Percentiles rank a stretch among this genome's conserved stretches.
phyloP scores from a whole-genome alignment of 768 basidiomycete genomes.

The Leccinum boreale region DNA sequence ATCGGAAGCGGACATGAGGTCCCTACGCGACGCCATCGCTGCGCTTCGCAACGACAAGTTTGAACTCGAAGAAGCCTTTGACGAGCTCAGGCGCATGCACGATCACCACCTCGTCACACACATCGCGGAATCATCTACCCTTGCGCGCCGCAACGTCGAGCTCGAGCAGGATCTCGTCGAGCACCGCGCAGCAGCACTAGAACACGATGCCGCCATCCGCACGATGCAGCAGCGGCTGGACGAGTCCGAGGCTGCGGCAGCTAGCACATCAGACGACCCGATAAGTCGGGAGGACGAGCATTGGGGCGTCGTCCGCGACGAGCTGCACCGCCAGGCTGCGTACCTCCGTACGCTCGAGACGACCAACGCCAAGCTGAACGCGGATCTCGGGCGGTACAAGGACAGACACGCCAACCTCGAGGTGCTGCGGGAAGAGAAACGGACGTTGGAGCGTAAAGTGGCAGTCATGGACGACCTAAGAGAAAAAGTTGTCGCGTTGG shows the following conservation, averaged over 20 bases:
- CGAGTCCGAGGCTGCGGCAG: constrained; percentile 36
- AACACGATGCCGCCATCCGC: constrained; percentile 39
- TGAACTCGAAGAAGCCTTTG: constrained; percentile 58
- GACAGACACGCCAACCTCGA: constrained; percentile 61
- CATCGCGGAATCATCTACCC: constrained; percentile 47
- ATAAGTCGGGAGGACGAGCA: constrained; percentile 44
- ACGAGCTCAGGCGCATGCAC: constrained; percentile 45
- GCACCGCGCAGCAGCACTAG: constrained; percentile 37
- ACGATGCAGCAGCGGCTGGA: constrained; percentile 49
- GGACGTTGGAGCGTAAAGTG: constrained; percentile 54
- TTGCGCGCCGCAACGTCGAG: constrained; percentile 43
- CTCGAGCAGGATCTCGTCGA: constrained; percentile 49
- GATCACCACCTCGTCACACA: constrained; percentile 50
- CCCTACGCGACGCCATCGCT: constrained; percentile 47
- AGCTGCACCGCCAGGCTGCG: constrained; percentile 61
- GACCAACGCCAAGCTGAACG: constrained; percentile 50
- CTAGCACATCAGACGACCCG: constrained; percentile 17
- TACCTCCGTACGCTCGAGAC: constrained; percentile 60
- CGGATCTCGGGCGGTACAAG: constrained; percentile 52
- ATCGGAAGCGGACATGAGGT: constrained; percentile 49
- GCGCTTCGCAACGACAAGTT: constrained; percentile 54
- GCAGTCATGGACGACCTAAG: constrained; percentile 50
- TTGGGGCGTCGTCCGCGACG: constrained; percentile 63
- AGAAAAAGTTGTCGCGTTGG: constrained; percentile 51
- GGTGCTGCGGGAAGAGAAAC: constrained; percentile 73